Conservation (phyloP, 768 basidiomycete genomes). For the Clitopilus hobsonii region DNA sequence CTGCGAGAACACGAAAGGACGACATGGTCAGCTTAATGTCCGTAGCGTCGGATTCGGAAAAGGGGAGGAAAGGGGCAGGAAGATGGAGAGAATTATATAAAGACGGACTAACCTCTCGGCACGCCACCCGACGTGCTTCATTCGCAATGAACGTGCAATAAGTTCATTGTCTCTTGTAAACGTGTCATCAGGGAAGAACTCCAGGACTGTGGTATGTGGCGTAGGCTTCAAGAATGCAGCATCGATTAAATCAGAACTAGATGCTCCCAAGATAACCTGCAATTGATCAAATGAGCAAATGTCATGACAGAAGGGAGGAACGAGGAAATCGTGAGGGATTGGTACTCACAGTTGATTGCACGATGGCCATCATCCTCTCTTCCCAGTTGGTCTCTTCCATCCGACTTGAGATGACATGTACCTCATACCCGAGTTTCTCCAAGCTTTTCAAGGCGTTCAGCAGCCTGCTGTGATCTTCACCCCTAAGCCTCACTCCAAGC, state of each 20-base stretch:
- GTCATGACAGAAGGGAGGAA: not conserved
- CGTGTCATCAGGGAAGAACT: conserved; percentile 67
- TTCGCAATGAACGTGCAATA: conserved; percentile 46
- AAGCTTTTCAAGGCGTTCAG: conserved; percentile 53
- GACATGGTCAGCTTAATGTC: not conserved
- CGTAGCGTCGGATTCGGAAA: not conserved
- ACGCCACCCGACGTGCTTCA: conserved; percentile 60
- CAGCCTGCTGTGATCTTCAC: conserved; percentile 56
- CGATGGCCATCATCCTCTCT: conserved; percentile 59
- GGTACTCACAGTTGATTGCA: conserved; percentile 59
- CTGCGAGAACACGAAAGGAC: not conserved
- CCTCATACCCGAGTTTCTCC: conserved; percentile 48
- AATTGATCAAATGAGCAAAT: conserved; percentile 6
- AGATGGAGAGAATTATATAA: too few species aligned
- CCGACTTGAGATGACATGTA: conserved; percentile 47
- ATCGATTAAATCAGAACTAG: conserved; percentile 62
- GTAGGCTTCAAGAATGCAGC: conserved; percentile 65
- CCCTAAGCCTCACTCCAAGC: conserved; percentile 44
- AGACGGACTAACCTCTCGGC: conserved; percentile 26
- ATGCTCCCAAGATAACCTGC: conserved; percentile 58
- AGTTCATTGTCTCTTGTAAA: conserved; percentile 63
- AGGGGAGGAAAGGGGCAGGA: not conserved
- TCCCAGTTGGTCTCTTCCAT: conserved; percentile 50
- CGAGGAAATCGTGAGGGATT: not conserved
- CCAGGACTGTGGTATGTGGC: conserved; percentile 60